A percentile compares a stretch with the other conserved stretches of the same genome.
Evolutionary conservation across 2,329 filamentous ascomycete genomes (phyloP).

Genomic region (Colletotrichum abscissum): DNA sequence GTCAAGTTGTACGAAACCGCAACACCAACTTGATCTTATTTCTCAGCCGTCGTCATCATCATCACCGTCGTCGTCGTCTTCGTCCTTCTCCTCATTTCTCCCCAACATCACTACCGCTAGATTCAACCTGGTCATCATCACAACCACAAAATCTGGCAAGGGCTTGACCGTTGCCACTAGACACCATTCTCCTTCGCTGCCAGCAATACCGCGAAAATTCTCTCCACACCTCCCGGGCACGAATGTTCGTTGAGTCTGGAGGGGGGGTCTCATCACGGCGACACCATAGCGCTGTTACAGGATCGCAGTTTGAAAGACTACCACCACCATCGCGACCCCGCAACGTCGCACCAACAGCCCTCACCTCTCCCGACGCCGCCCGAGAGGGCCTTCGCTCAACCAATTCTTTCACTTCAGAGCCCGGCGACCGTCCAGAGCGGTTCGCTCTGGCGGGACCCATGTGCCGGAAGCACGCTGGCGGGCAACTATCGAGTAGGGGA

Average conservation of each 20-base stretch:
- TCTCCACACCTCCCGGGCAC: conserved; percentile 32
- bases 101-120: not conserved
- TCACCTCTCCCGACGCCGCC: conserved; percentile 54
- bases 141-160: not conserved
- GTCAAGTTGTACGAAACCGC: conserved; percentile 19
- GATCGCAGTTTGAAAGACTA: conserved; percentile 30
- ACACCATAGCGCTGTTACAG: conserved; percentile 32
- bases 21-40: conserved; percentile 18
- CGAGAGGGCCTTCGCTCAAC: conserved; percentile 63
- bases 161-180: conserved; percentile 12
- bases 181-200: not conserved
- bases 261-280: conserved; percentile 28
- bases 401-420: conserved; percentile 71
- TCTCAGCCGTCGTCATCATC: conserved; percentile 14
- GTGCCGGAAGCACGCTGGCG: conserved; percentile 77
- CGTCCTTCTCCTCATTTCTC: not conserved
- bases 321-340: conserved; percentile 41
- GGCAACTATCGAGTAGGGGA: conserved; percentile 79
- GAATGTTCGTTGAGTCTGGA: conserved; percentile 47
- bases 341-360: conserved; percentile 35
- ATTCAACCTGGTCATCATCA: not conserved
- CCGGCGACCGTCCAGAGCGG: conserved; percentile 79
- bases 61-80: conserved; percentile 5
- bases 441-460: conserved; percentile 83
- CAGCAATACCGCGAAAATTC: conserved; percentile 33